phyloP scores from a whole-genome alignment of 306 rosid genomes.

The Dalbergia oliveri region DNA sequence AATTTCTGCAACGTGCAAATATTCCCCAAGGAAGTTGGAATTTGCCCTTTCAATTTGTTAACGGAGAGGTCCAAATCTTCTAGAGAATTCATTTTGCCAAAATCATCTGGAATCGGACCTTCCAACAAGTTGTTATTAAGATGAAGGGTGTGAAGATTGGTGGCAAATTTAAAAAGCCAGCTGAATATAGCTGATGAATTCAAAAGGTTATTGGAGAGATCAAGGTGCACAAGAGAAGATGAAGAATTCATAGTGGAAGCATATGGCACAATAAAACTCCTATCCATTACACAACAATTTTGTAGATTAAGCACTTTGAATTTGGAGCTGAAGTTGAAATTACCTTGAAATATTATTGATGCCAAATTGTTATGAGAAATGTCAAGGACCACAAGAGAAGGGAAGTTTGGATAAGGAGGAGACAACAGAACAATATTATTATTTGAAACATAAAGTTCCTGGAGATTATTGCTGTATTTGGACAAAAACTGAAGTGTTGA shows the following conservation, averaged over 20 bases:
- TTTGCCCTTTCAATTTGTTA: conserved; percentile 11
- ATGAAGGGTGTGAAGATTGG: not conserved
- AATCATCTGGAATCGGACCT: conserved; percentile 27
- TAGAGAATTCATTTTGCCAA: conserved; percentile 36
- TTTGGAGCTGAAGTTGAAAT: not conserved
- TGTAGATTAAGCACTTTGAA: not conserved
- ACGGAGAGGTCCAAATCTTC: rapidly evolving
- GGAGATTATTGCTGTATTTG: not conserved
- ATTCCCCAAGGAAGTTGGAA: not conserved
- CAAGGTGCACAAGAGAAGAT: not conserved
- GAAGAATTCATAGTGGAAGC: not conserved
- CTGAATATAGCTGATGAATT: conserved; percentile 5
- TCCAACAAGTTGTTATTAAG: not conserved
- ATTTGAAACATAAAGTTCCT: not conserved
- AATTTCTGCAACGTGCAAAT: conserved; percentile 19
- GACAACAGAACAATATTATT: not conserved
- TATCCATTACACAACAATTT: not conserved
- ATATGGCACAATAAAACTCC: not conserved
- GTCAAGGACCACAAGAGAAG: conserved; percentile 29
- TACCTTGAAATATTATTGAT: not conserved
- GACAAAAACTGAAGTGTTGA: conserved; percentile 2
- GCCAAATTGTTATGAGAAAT: not conserved
- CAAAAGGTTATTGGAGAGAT: not conserved
- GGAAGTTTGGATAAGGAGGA: not conserved
- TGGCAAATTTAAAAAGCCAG: conserved; percentile 11